Evolutionary conservation across 768 basidiomycete genomes (phyloP), one percentile per base, ranked within the genome.

Genomic region (Tulasnella sp.): DNA sequence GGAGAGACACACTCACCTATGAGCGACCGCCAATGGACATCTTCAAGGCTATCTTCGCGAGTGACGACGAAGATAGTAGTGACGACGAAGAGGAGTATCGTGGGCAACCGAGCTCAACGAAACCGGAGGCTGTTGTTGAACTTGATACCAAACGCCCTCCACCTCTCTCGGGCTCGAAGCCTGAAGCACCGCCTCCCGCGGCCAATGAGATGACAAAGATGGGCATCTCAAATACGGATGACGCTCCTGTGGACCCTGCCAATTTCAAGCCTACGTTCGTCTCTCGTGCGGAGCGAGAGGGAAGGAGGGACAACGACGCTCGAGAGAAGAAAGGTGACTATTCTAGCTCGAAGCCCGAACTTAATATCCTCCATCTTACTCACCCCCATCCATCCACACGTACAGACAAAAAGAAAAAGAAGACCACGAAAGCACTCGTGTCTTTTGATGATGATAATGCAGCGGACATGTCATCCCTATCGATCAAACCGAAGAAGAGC

Each of bases 41-140:
- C 45, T 99, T 98, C 77, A 96, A 95, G 69, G 93, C 95, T 2
- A 97, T 99, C 62, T 99, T 99, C 69, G 94, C 92, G 10, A 92
- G 88, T 71, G 90, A 91, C 62, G 89, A 91, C 47, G 92, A 95
- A 66, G 88, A 89, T 34, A 84, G 83, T 17, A 87, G 83, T 8
- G 83, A 83, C 2, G 89, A 91, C 3, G 78, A 76, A 0, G 74
- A 73, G 17, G 71, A 67, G 23, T 23, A 9, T 10, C 17, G 48
- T 50, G 47, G 43, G 4, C 41, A 43, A 24, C 10, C 10, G 42
- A 29, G 24, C 26, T 32, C 8, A 56, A 42, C 38, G 43, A 24
- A 8, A 30, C 23, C 23, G 30, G 10, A 30, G 53, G 19, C 64
- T 41, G 48, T 64, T 55, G 21, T 58, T 38, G 56, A 47, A 24